These are phyloP conservation scores for Candida alai DNA, from an alignment of 805 yeast species.

Conservation along the genomic window DNA sequence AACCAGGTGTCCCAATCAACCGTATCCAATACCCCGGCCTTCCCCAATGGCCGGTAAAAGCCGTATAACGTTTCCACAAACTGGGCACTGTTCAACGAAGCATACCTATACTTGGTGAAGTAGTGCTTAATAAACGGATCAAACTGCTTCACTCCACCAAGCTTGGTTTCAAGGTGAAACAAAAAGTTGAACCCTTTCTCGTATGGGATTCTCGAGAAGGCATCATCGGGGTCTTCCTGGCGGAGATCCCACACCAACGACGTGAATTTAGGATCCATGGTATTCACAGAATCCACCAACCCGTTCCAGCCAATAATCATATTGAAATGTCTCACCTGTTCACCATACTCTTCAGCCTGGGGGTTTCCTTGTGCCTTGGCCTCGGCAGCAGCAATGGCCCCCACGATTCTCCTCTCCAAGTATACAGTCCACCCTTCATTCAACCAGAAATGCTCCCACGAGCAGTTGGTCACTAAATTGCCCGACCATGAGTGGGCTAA, in stretches of 20 bases:
- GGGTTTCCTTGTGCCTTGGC: slow-evolving; percentile 17
- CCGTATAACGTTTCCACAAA: slow-evolving; percentile 24
- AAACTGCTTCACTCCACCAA: slow-evolving; percentile 23
- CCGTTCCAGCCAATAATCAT: slow-evolving; percentile 31
- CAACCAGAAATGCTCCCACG: slow-evolving; percentile 38
- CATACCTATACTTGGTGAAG: slow-evolving; percentile 24
- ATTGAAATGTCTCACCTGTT: slow-evolving; percentile 26
- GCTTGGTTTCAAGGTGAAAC: slow-evolving; percentile 20
- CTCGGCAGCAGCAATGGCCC: slow-evolving; percentile 23
- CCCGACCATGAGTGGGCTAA: slow-evolving; percentile 39
- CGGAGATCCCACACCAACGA: slow-evolving; percentile 19
- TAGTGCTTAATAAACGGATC: slow-evolving; percentile 28
- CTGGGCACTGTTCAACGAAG: slow-evolving; percentile 23
- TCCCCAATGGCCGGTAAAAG: slow-evolving; percentile 19
- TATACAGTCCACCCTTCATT: slow-evolving; percentile 38
- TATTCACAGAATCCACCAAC: slow-evolving; percentile 21
- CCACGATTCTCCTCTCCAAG: slow-evolving; percentile 31
- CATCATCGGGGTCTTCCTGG: slow-evolving; percentile 13
- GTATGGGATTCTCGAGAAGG: slow-evolving; percentile 32
- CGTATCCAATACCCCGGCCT: slow-evolving; percentile 17
- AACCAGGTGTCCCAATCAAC: slow-evolving; percentile 30
- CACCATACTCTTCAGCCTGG: slow-evolving; percentile 23
- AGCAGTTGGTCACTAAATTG: slow-evolving; percentile 32
- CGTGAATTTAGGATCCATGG: slow-evolving; percentile 20
- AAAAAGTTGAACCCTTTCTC: slow-evolving; percentile 35